Evolutionary conservation across 2,329 filamentous ascomycete genomes (phyloP), one percentile per base, ranked within the genome.

Genomic region (Berkeleyomyces rouxiae): DNA sequence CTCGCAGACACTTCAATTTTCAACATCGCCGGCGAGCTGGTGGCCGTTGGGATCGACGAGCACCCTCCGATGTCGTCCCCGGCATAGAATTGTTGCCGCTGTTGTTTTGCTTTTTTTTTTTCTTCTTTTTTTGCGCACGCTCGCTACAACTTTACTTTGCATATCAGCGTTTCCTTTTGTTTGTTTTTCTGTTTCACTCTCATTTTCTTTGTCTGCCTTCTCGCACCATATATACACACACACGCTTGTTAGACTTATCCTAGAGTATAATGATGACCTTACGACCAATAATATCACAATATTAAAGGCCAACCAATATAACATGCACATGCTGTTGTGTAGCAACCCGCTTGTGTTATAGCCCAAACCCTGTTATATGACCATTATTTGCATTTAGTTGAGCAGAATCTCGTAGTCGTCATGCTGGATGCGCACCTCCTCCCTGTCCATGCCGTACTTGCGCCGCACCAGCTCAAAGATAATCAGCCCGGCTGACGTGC

Each of bases 401-500:
- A 90, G 74, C 66, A 88, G 68, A 68, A 90, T 88, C 68, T 88
- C 83, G 67, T 87, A 87, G 1, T 85, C 84, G 66, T 87, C 85
- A 70, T 82, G 82, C 58, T 78, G 80, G 61, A 87, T 88, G 67
- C 78, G 78, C 66, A 83, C 83, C 68, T 79, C 79, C 59, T 86
- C 84, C 16, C 77, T 77, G 1, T 79, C 78, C 64, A 81, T 76
- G 1, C 84, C 84, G 67, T 89, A 90, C 72, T 88, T 88, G 43
- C 86, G 77, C 63, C 87, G 76, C 44, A 90, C 82, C 53, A 91
- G 70, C 73, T 91, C 87, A 70, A 91, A 91, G 23, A 89, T 87
- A 67, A 91, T 88, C 64, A 91, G 70, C 0, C 86, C 87, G 0
- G 87, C 87, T 65, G 84, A 87, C 1, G 87, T 90, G 70, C 85